Evolutionary conservation across 2,329 filamentous ascomycete species (phyloP).

Genomic region (Pseudogymnoascus sp.): DNA sequence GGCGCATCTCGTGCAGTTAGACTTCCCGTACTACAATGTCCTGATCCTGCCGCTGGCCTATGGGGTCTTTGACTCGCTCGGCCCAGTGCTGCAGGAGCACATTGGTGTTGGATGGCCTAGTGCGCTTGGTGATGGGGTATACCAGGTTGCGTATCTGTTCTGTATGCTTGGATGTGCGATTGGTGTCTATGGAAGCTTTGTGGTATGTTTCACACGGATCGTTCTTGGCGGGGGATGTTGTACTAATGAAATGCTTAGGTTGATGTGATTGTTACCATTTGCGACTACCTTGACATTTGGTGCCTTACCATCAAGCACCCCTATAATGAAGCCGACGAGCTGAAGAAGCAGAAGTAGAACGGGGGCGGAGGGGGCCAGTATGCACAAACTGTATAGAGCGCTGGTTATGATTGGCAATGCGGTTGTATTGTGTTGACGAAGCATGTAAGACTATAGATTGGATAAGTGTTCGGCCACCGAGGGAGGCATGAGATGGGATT

Average conservation of each 20-base stretch:
- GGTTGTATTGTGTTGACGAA: background rate
- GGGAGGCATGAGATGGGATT: background rate
- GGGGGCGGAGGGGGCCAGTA: background rate
- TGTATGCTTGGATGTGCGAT: constrained; percentile 75
- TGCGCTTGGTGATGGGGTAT: constrained; percentile 66
- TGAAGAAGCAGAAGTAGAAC: constrained; percentile 22
- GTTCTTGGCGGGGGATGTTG: background rate
- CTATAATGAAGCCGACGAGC: constrained; percentile 35
- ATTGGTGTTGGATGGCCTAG: constrained; percentile 64
- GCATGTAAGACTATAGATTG: background rate
- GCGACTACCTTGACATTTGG: constrained; percentile 97
- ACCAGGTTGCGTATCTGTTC: constrained; percentile 89
- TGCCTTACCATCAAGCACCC: constrained; percentile 94
- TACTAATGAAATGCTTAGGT: constrained; percentile 36
- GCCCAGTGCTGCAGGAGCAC: constrained; percentile 56
- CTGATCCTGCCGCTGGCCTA: constrained; percentile 69
- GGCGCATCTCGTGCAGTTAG: constrained; percentile 79
- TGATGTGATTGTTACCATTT: constrained; percentile 95
- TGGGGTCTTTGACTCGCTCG: constrained; percentile 74
- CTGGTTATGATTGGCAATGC: background rate
- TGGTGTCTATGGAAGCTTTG: constrained; percentile 95
- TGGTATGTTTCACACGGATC: constrained; percentile 41
- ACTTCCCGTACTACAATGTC: constrained; percentile 87
- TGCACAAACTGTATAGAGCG: background rate
- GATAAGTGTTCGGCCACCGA: background rate